Conservation (phyloP, 1,284 basidiomycete genomes). For the Moniliophthora roreri region DNA sequence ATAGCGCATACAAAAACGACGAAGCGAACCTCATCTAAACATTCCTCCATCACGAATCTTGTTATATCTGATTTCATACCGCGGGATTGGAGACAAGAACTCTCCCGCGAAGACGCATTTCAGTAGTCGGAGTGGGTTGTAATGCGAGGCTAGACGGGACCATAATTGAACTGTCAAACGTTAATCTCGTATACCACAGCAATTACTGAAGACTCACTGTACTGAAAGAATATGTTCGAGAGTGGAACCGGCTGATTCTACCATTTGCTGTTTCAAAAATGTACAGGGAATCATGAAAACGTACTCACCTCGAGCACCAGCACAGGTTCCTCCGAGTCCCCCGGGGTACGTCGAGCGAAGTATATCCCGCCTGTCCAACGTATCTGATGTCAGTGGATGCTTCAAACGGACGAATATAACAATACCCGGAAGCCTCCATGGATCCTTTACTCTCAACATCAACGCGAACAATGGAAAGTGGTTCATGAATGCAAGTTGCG, state of each 20-base stretch:
- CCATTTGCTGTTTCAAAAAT: neutral
- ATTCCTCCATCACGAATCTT: conserved; percentile 11
- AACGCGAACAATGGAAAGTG: conserved; percentile 90
- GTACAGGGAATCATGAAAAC: conserved; percentile 11
- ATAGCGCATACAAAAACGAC: too few relatives aligned
- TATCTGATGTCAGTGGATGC: conserved; percentile 14
- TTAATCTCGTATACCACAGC: too few relatives aligned
- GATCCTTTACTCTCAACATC: conserved; percentile 86
- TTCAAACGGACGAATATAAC: conserved; percentile 9
- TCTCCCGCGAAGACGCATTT: conserved; percentile 40
- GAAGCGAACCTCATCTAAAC: too few relatives aligned
- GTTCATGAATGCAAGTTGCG: conserved; percentile 76
- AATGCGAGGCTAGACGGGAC: conserved; percentile 44
- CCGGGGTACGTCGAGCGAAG: conserved; percentile 18
- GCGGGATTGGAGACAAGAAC: conserved; percentile 43
- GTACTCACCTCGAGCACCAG: conserved; percentile 30
- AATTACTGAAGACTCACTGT: conserved; percentile 43
- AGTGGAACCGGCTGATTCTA: conserved; percentile 45
- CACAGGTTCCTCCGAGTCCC: conserved; percentile 4
- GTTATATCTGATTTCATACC: conserved; percentile 42
- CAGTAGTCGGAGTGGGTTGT: conserved; percentile 46
- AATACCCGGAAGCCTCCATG: conserved; percentile 79
- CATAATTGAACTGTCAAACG: conserved; percentile 42
- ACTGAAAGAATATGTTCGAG: conserved; percentile 46
- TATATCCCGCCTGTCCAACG: conserved; percentile 37